These are phyloP conservation scores for Thalassiosira pacifica DNA, from an alignment of 352 stramenopile genomes.

Conservation along the genomic window DNA sequence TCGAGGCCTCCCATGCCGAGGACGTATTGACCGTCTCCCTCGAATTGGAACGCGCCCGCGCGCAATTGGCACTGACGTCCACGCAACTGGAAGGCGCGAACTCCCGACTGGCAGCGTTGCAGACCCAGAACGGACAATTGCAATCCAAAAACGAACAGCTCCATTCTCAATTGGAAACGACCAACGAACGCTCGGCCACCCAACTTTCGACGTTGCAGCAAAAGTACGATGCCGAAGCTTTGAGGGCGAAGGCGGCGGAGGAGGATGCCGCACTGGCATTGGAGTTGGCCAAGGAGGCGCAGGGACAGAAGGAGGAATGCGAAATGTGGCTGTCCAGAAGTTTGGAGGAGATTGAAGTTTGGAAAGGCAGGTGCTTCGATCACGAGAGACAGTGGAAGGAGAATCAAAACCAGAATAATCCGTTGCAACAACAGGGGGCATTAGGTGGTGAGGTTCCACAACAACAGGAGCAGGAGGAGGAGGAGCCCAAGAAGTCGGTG, in stretches of 20 bases:
- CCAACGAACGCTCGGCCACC: slow-evolving; percentile 40
- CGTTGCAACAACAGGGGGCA: too few species aligned
- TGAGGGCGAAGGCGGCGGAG: slow-evolving; percentile 70
- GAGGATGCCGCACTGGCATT: slow-evolving; percentile 84
- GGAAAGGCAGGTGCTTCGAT: slow-evolving; percentile 53
- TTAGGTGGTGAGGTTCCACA: too few species aligned
- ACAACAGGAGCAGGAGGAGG: neutral
- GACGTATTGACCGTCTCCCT: slow-evolving; percentile 68
- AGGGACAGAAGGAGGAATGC: slow-evolving; percentile 71
- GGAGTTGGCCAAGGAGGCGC: slow-evolving; percentile 81
- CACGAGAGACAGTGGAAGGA: slow-evolving; percentile 35
- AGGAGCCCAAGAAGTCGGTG: slow-evolving; percentile 7
- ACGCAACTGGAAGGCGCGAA: too few species aligned
- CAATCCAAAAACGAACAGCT: slow-evolving; percentile 59
- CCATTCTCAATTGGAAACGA: slow-evolving; percentile 50
- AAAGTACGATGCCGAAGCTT: slow-evolving; percentile 50
- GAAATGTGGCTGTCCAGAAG: slow-evolving; percentile 71
- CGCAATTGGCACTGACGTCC: neutral
- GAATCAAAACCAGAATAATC: too few species aligned
- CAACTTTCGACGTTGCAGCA: slow-evolving; percentile 47
- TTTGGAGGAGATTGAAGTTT: slow-evolving; percentile 70
- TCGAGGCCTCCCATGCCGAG: slow-evolving; percentile 63
- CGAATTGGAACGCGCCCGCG: slow-evolving; percentile 64
- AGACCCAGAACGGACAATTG: neutral
- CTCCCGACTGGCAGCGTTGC: too few species aligned